Conservation (phyloP, 1,139 yeast species). For the Diutina scorzettiae region DNA sequence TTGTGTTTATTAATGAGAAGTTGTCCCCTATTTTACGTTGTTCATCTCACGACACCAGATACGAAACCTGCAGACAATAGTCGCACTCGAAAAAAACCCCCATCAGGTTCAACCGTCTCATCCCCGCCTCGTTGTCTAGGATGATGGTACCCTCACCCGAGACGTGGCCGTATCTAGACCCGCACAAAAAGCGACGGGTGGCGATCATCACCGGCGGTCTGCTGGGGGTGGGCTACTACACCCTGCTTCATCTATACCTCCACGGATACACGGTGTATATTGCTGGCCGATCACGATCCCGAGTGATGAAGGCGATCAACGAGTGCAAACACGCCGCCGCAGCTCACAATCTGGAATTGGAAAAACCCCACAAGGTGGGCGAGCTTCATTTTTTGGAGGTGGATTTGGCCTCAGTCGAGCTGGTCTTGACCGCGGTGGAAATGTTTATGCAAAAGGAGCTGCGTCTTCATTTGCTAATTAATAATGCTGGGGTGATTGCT, state of each 20-base stretch:
- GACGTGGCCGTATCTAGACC: conserved; percentile 19
- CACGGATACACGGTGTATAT: conserved; percentile 71
- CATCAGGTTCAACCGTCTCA: not conserved
- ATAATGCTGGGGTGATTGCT: conserved; percentile 81
- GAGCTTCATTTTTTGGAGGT: conserved; percentile 45
- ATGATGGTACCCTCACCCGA: not conserved
- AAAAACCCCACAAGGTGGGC: conserved; percentile 30
- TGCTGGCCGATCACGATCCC: conserved; percentile 51
- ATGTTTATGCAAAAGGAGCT: conserved; percentile 38
- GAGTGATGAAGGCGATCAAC: conserved; percentile 45
- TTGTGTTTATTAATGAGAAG: no score
- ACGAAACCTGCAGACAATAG: not conserved
- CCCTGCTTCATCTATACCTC: conserved; percentile 60
- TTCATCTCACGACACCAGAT: no score
- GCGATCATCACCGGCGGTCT: conserved; percentile 75
- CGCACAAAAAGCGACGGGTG: conserved; percentile 35
- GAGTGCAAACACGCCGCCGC: conserved; percentile 14
- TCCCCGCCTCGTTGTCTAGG: not conserved
- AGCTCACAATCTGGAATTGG: not conserved
- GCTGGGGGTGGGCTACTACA: conserved; percentile 69
- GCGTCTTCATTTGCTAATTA: conserved; percentile 48
- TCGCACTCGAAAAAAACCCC: conserved; percentile 3
- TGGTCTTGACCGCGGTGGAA: conserved; percentile 46
- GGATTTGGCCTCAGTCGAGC: conserved; percentile 47
- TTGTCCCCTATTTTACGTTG: not conserved